phyloP scores from a whole-genome alignment of 192 early-diverging fungal species.

The Linnemannia hyalina region DNA sequence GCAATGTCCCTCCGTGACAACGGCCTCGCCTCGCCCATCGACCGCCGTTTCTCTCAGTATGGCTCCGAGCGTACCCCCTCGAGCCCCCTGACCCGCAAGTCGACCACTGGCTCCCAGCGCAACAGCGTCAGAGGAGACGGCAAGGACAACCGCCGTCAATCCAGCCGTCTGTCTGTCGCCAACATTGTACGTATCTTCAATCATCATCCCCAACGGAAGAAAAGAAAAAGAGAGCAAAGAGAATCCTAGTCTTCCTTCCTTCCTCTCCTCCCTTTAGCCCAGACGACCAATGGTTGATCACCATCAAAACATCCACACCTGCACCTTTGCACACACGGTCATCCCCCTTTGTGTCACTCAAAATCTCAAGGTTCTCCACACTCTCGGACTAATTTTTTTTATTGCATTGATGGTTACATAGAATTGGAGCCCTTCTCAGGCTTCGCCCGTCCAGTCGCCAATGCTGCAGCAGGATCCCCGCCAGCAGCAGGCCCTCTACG shows the following conservation, averaged over 20 bases:
- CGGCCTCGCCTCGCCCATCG: conserved; percentile 42
- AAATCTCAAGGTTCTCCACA: conserved; percentile 2
- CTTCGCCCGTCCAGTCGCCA: conserved; percentile 49
- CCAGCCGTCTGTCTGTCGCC: conserved; percentile 46
- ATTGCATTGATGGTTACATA: background rate
- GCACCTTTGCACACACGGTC: background rate
- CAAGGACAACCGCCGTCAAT: conserved; percentile 46
- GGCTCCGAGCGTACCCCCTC: conserved; percentile 43
- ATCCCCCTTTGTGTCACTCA: conserved; percentile 11
- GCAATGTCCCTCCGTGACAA: conserved; percentile 53
- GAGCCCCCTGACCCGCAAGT: conserved; percentile 42
- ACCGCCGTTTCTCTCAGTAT: conserved; percentile 53
- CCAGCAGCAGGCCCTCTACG: conserved; percentile 29
- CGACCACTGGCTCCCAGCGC: conserved; percentile 47
- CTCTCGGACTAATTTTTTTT: background rate
- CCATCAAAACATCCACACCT: background rate
- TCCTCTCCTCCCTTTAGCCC: background rate
- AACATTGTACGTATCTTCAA: conserved; percentile 35
- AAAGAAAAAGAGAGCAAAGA: background rate
- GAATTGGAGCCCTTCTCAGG: conserved; percentile 52
- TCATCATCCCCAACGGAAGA: background rate
- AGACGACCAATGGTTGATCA: background rate
- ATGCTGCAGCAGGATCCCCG: conserved; percentile 43
- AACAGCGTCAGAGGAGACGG: conserved; percentile 41
- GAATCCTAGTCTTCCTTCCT: background rate